A percentile compares a stretch with the other conserved stretches of the same genome.
phyloP scores from a whole-genome alignment of 2,329 filamentous ascomycete species.

The Aschersonia sp. region DNA sequence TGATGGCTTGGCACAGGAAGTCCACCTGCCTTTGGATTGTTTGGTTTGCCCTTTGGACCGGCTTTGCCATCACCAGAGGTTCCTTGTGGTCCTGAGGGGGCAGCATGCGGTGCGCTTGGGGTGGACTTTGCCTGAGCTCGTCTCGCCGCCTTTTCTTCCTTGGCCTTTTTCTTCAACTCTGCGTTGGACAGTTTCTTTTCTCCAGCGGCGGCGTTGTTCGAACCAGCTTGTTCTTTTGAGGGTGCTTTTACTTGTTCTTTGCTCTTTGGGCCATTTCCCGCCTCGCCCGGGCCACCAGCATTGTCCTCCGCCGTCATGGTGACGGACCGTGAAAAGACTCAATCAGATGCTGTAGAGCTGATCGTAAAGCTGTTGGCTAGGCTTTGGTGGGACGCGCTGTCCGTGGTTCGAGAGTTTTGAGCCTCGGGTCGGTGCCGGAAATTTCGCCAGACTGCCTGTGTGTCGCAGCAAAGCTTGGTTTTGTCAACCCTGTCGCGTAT shows the following conservation, averaged over 20 bases:
- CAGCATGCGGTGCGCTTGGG: constrained; percentile 24
- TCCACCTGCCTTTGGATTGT: constrained; percentile 33
- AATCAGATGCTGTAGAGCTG: too few relatives aligned
- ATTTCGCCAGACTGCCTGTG: background rate
- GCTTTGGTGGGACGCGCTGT: background rate
- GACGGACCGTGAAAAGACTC: background rate
- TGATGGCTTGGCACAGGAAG: constrained; percentile 16
- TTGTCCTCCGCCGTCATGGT: constrained; percentile 16
- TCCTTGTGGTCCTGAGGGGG: constrained; percentile 11
- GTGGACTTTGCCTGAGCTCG: constrained; percentile 56
- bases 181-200: constrained; percentile 53
- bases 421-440: background rate
- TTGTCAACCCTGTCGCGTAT: background rate
- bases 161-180: constrained; percentile 75
- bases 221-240: constrained; percentile 9
- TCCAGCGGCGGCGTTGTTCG: constrained; percentile 7
- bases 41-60: constrained; percentile 27
- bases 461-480: too few relatives aligned
- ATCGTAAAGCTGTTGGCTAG: too few relatives aligned
- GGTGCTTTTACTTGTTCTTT: constrained; percentile 9
- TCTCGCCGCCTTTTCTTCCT: constrained; percentile 81
- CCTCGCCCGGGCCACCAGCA: background rate
- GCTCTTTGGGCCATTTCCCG: constrained; percentile 10
- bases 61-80: constrained; percentile 21
- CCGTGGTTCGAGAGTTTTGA: background rate